phyloP scores from a whole-genome alignment of 2,329 filamentous ascomycete genomes.

The Apiospora koreana region DNA sequence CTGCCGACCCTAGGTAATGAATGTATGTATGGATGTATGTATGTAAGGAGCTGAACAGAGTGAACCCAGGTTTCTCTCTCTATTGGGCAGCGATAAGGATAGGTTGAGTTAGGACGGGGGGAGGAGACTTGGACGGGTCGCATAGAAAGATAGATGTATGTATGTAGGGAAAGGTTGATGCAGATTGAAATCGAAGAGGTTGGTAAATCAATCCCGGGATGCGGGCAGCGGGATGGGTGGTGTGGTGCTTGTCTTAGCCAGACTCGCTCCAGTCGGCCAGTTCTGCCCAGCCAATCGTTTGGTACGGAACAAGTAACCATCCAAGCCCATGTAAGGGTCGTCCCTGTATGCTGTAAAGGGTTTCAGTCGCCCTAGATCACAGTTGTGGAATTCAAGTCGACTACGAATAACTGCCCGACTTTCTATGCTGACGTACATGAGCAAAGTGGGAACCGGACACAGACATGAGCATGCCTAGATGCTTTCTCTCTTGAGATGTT shows the following conservation, averaged over 20 bases:
- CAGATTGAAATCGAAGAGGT: background rate
- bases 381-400: background rate
- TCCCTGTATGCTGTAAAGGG: background rate
- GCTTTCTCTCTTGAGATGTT: too few species aligned
- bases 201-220: background rate
- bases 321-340: background rate
- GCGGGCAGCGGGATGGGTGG: background rate
- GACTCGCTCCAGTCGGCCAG: background rate
- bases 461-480: too few species aligned
- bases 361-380: background rate
- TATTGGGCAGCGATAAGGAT: conserved; percentile 2
- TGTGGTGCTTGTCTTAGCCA: conserved; percentile 5
- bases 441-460: background rate
- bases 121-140: background rate
- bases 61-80: background rate
- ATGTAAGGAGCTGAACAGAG: background rate
- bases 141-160: background rate
- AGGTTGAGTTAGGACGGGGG: background rate
- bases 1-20: too few species aligned
- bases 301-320: background rate
- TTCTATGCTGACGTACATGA: too few species aligned
- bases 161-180: background rate
- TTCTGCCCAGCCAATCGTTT: background rate
- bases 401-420: background rate
- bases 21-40: too few species aligned